Evolutionary conservation across 352 stramenopile genomes (phyloP), one percentile per base, ranked within the genome.

Genomic region (Globisporangium polare): DNA sequence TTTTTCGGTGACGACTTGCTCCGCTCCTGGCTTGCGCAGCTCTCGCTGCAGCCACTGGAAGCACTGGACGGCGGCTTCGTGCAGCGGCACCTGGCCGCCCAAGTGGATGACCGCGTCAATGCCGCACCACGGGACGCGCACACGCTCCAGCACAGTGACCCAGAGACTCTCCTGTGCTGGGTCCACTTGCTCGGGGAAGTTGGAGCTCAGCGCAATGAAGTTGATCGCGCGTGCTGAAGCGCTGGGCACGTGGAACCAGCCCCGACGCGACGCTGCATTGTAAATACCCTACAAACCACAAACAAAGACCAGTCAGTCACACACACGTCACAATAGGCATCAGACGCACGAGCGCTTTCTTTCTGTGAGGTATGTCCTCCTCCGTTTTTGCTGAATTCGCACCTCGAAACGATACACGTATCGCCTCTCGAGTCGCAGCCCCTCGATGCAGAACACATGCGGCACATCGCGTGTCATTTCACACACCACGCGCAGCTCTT

Each of bases 361-460:
- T 45, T 15, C 12, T 55, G 50, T 42, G 50, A 55, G 18, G 50
- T 29, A 55, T 1, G 22, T 42, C 22, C 9, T 27, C 7, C 29
- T 22, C 17, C 41, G 9, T 7, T 20, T 12, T 46, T 46, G 37
- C 15, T n/a, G 13, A 12, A 26, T 20, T 64, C 58, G 8, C 37
- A 83, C 77, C 61, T 88, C 82, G 52, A 94, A 92, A 15, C 68
- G 77, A 37, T 88, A 90, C 0, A 88, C 60, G 31, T 88, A 94
- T 58, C 84, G 68, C 22, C 78, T 66, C 39, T 89, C 69, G n/a
- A 79, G 78, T 5, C 60, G 35, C 10, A 94, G 65, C 0, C 61
- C 71, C 7, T 67, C 15, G 29, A 89, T 73, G 24, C 63, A 55
- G 64, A 94, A 90, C 1, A 89, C 66, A 2, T 69, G 50, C 0